These are phyloP conservation scores for Nannochloris sp. DNA, from an alignment of 139 green algal species.

Conservation along the genomic window DNA sequence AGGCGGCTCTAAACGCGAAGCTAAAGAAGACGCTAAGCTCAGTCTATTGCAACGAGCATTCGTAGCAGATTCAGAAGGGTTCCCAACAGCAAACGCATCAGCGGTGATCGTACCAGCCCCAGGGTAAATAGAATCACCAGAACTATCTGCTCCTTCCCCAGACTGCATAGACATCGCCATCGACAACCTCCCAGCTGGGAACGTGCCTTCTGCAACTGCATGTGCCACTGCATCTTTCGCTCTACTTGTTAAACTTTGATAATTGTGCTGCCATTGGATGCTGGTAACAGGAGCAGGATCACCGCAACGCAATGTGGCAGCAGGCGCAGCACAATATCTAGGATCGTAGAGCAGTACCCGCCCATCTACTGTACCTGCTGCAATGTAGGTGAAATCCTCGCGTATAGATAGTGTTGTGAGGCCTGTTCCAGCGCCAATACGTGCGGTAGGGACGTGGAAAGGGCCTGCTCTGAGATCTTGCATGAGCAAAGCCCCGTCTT, in stretches of 20 bases:
- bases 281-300: constrained; percentile 5
- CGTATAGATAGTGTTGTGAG: constrained; percentile 7
- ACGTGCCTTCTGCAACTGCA: too few relatives aligned
- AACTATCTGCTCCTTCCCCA: not conserved
- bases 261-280: constrained; percentile 29
- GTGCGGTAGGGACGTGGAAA: not conserved
- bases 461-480: constrained; percentile 16
- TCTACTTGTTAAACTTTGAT: not conserved
- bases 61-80: not conserved
- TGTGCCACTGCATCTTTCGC: too few relatives aligned
- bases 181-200: not conserved
- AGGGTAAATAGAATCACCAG: too few relatives aligned
- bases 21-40: too few relatives aligned
- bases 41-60: not conserved
- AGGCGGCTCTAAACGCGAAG: not conserved
- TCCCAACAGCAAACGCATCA: too few relatives aligned
- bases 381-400: constrained; percentile 17
- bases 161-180: not conserved
- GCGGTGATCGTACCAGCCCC: too few relatives aligned
- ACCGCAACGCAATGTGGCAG: not conserved
- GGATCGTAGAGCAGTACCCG: constrained; percentile 19
- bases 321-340: constrained; percentile 1
- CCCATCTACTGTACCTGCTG: constrained; percentile 18
- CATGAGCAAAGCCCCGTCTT: not conserved
- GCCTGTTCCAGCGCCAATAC: not conserved